These are phyloP conservation scores for Dalechampia spathulata DNA, from an alignment of 441 rosid species.

Conservation along the genomic window DNA sequence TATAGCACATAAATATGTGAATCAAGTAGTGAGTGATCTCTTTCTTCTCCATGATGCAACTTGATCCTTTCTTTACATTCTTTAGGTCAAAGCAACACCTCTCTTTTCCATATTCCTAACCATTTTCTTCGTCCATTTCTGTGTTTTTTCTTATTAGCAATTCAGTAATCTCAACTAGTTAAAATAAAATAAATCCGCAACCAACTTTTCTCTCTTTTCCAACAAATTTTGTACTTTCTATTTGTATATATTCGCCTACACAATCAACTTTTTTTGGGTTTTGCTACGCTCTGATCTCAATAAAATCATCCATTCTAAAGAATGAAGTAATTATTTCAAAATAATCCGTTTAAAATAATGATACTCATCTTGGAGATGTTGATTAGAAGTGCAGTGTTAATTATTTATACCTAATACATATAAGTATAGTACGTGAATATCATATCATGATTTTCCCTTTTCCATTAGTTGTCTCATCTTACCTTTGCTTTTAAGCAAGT, in stretches of 20 bases:
- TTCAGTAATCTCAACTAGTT: conserved; percentile 24
- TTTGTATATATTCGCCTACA: neutral
- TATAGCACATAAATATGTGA: too few species aligned
- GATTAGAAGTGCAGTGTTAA: too few species aligned
- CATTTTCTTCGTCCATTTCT: conserved; percentile 14
- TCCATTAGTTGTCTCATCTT: neutral
- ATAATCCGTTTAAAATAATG: too few species aligned
- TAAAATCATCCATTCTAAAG: too few species aligned
- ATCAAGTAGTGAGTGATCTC: neutral
- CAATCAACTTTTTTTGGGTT: neutral
- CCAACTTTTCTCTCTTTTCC: conserved; percentile 13
- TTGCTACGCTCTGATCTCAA: too few species aligned
- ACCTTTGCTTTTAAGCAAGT: conserved; percentile 8
- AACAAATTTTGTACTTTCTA: neutral
- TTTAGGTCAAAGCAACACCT: conserved; percentile 3
- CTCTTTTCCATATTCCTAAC: neutral
- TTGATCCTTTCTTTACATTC: neutral
- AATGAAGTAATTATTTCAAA: too few species aligned
- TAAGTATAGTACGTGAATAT: too few species aligned
- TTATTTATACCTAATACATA: neutral
- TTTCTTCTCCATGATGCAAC: neutral
- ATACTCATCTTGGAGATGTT: too few species aligned
- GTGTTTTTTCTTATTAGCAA: neutral
- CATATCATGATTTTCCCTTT: neutral
- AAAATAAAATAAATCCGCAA: neutral